A percentile compares a stretch with the other conserved stretches of the same genome.
Evolutionary conservation across 129 eudicot genomes (phyloP).

Genomic region (Gnaphalium uliginosum): DNA sequence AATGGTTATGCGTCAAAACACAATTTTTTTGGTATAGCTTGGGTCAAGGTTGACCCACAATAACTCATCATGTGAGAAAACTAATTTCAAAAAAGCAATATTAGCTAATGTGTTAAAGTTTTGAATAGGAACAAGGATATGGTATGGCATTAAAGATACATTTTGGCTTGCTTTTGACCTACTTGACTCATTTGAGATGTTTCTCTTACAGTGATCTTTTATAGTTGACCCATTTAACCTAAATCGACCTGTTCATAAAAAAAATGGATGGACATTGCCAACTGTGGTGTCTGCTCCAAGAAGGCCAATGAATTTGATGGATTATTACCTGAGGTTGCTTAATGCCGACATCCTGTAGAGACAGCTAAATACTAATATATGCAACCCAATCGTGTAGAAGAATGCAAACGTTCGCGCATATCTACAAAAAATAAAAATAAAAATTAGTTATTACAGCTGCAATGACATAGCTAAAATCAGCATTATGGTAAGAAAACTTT

Average conservation of each 20-base stretch:
- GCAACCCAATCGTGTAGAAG: slow-evolving; percentile 98
- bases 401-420: slow-evolving; percentile 93
- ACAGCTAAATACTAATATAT: slow-evolving; percentile 91
- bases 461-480: neutral
- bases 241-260: neutral
- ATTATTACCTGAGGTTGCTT: slow-evolving; percentile 82
- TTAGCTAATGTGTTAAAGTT: no score
- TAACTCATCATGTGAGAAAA: neutral
- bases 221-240: neutral
- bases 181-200: no score
- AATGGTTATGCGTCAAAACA: neutral
- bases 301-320: neutral
- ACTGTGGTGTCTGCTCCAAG: neutral
- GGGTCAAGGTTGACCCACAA: neutral
- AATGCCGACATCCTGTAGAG: slow-evolving; percentile 95
- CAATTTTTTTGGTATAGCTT: neutral
- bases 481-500: neutral
- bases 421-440: slow-evolving; percentile 37
- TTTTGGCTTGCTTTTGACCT: no score
- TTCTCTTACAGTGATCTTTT: no score
- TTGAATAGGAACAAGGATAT: no score
- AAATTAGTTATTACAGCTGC: neutral
- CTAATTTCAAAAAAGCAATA: no score
- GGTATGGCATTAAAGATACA: no score
- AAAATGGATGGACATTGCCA: neutral